Evolutionary conservation across 805 yeast species (phyloP).

Genomic region (Yarrowia divulgata): DNA sequence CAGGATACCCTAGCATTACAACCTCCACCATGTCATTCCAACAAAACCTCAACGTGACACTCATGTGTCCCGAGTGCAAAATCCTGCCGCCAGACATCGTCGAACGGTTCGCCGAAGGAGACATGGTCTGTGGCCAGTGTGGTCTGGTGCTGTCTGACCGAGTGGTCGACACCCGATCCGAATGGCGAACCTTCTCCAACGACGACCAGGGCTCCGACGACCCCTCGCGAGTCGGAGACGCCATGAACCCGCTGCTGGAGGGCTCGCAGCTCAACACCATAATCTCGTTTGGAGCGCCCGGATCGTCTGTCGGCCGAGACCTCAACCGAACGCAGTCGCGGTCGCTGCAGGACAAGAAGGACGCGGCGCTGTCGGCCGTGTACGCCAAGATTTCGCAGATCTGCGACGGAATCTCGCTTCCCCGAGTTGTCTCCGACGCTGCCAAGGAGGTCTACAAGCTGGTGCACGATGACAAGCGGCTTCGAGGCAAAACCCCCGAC

Average conservation of each 20-base stretch:
- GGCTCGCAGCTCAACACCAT: constrained; percentile 91
- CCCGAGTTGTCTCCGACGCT: constrained; percentile 95
- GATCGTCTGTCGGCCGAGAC: constrained; percentile 85
- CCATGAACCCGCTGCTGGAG: constrained; percentile 89
- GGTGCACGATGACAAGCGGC: constrained; percentile 82
- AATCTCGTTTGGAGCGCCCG: constrained; percentile 87
- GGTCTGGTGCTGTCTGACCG: constrained; percentile 92
- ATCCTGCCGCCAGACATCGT: constrained; percentile 94
- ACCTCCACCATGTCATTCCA: constrained; percentile 43
- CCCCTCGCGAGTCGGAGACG: constrained; percentile 99
- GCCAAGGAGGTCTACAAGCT: constrained; percentile 95
- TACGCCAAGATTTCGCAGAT: constrained; percentile 90
- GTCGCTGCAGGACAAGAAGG: constrained; percentile 84
- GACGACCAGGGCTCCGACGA: constrained; percentile 98
- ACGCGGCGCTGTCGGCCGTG: constrained; percentile 85
- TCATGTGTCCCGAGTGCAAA: constrained; percentile 95
- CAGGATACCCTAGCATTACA: not conserved
- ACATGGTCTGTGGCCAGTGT: constrained; percentile 97
- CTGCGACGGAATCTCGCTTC: constrained; percentile 96
- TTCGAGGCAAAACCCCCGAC: constrained; percentile 91
- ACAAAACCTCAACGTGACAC: constrained; percentile 75
- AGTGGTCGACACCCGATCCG: constrained; percentile 93
- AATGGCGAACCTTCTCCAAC: constrained; percentile 98
- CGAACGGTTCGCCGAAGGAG: constrained; percentile 96
- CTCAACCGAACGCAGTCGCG: constrained; percentile 88